phyloP scores from a whole-genome alignment of 2,329 filamentous ascomycete genomes.

The Tolypocladium ovalisporum region DNA sequence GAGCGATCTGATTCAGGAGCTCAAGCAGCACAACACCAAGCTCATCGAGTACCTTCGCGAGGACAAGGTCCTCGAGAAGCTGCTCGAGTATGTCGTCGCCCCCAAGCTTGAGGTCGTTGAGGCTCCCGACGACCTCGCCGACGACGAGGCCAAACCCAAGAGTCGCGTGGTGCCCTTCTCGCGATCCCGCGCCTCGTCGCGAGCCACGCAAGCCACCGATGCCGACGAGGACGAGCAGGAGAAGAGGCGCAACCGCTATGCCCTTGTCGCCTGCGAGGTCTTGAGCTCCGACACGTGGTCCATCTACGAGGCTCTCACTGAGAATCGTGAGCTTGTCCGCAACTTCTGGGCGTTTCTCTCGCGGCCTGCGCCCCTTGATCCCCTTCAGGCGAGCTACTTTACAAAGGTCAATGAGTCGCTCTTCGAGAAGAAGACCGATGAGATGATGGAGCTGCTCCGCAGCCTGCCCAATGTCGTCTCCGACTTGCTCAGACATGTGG shows the following conservation, averaged over 20 bases:
- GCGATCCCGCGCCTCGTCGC: constrained; percentile 42
- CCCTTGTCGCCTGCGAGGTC: constrained; percentile 86
- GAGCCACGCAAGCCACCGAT: constrained; percentile 33
- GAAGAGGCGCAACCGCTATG: constrained; percentile 86
- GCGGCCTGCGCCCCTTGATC: constrained; percentile 74
- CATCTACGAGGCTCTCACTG: constrained; percentile 84
- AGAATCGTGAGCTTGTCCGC: constrained; percentile 66
- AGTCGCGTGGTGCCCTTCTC: constrained; percentile 34
- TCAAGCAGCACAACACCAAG: constrained; percentile 97
- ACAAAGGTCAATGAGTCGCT: constrained; percentile 98
- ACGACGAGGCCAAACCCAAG: constrained; percentile 38
- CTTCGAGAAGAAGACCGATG: constrained; percentile 94
- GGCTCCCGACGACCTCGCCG: constrained; percentile 36
- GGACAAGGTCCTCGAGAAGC: constrained; percentile 69
- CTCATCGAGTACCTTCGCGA: constrained; percentile 92
- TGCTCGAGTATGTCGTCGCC: constrained; percentile 86
- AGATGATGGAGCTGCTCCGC: constrained; percentile 88
- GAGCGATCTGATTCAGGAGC: constrained; percentile 89
- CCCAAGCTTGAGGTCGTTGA: constrained; percentile 54
- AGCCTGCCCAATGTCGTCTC: constrained; percentile 70
- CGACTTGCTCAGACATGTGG: constrained; percentile 83
- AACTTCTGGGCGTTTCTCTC: constrained; percentile 89
- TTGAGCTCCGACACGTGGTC: constrained; percentile 95
- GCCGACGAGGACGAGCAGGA: constrained; percentile 65
- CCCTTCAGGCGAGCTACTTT: constrained; percentile 92